Evolutionary conservation across 2,329 filamentous ascomycete species (phyloP), one percentile per base, ranked within the genome.

Genomic region (Orbilia blumenaviensis): DNA sequence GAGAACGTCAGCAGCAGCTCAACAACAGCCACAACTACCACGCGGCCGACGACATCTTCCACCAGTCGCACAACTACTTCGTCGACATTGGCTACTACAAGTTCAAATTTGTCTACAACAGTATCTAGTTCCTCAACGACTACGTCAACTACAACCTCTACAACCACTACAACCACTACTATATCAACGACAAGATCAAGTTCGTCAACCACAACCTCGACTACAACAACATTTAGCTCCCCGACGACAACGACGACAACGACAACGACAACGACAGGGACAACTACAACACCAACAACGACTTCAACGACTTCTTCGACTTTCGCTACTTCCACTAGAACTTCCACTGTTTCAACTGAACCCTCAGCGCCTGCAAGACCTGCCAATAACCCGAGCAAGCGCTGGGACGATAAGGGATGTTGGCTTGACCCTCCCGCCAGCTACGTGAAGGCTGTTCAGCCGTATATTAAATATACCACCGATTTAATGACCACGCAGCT

Each of bases 161-260:
- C 46, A 75, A 78, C 69, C 75, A 78, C 54, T 60, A 66, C n/a
- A 52, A 23, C 56, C n/a, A 25, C 50, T 42, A 69, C 27, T 14
- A 52, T 16, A 16, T 50, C 41, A 56, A 27, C 36, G 50, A 78
- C 3, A 42, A 54, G 9, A 29, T 60, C 14, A 41, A 79, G 32
- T 23, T 18, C 50, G 7, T 50, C 18, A 10, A 78, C 38, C 21
- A 54, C 64, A 1, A 79, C 74, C 6, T 46, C 50, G 21, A 52
- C 62, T 10, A 60, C n/a, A 41, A 78, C 8, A 14, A 54, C 44
- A n/a, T 34, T 38, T 2, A 50, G 5, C 2, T 78, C 42, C 21
- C 48, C 64, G 1, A 79, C 74, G 32, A 66, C 69, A 7, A 60
- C 78, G 16, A 71, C 68, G 8, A 73, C 78, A 18, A 52, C 52